phyloP scores from a whole-genome alignment of 495 filamentous ascomycete genomes.

The Penicillium longicatenatum region DNA sequence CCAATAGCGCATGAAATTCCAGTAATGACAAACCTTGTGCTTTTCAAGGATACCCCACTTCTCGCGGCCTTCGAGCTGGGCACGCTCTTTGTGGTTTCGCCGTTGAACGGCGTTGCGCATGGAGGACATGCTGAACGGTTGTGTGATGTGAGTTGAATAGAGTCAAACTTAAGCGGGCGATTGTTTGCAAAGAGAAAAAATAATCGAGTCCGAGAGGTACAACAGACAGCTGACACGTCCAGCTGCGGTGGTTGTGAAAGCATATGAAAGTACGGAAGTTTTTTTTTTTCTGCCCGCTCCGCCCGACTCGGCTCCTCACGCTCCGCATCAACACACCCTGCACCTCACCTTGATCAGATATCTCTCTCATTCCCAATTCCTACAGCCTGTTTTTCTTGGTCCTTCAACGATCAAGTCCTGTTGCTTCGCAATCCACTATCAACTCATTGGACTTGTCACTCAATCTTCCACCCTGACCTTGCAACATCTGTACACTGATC shows the following conservation, averaged over 20 bases:
- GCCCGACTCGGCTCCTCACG: constrained; percentile 31
- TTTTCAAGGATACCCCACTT: constrained; percentile 88
- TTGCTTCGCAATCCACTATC: background rate
- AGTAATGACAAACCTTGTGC: constrained; percentile 62
- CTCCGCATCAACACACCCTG: constrained; percentile 33
- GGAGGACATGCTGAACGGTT: constrained; percentile 64
- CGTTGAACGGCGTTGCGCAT: constrained; percentile 78
- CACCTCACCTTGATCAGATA: constrained; percentile 9
- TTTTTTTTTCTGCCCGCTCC: constrained; percentile 33
- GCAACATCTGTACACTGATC: constrained; percentile 3
- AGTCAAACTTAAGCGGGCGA: background rate
- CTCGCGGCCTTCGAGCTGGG: constrained; percentile 77
- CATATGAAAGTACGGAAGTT: constrained; percentile 19
- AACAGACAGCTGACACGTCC: background rate
- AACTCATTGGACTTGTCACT: background rate
- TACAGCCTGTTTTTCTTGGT: too few relatives aligned
- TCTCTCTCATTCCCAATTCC: constrained; percentile 4
- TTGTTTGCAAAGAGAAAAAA: background rate
- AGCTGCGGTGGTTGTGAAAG: constrained; percentile 11
- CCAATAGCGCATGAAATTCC: background rate
- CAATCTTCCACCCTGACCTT: constrained; percentile 1
- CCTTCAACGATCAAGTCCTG: background rate
- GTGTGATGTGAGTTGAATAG: background rate
- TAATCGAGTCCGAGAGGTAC: background rate
- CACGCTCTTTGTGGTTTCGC: constrained; percentile 82